Conservation (phyloP, 176 grass and related monocot species). For the Phoenix roebelenii region DNA sequence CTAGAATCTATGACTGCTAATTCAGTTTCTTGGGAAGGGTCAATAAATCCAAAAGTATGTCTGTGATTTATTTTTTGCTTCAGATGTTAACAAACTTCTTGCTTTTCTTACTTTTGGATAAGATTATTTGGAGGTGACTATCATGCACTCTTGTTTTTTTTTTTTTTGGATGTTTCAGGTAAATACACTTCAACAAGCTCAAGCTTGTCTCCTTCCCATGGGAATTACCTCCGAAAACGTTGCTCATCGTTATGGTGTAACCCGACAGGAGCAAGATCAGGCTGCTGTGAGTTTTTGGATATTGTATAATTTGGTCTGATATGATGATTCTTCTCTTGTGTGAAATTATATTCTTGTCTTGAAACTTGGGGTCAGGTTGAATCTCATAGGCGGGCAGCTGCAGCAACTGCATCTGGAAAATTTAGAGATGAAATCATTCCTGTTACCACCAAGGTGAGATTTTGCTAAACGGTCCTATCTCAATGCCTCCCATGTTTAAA, state of each 20-base stretch:
- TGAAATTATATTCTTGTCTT: background rate
- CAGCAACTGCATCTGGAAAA: conserved; percentile 78
- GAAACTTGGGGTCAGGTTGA: conserved; percentile 37
- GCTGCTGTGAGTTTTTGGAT: conserved; percentile 63
- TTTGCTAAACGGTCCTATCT: no score
- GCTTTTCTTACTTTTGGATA: no score
- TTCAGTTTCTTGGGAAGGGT: conserved; percentile 65
- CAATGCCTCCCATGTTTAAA: no score
- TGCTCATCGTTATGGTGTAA: conserved; percentile 67
- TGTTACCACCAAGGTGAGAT: conserved; percentile 65
- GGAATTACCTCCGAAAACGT: conserved; percentile 98
- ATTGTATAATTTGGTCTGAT: background rate
- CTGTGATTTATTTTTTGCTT: background rate
- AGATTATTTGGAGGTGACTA: no score
- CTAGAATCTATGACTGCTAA: conserved; percentile 78
- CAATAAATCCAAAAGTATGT: conserved; percentile 76
- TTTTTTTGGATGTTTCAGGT: conserved; percentile 27
- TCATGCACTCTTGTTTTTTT: no score
- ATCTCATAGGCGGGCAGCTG: conserved; percentile 80
- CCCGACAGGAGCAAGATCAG: conserved; percentile 79
- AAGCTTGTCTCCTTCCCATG: conserved; percentile 95
- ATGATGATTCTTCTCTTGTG: background rate
- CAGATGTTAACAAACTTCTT: background rate
- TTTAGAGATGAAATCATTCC: conserved; percentile 96
- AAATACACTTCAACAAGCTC: conserved; percentile 63